phyloP scores from a whole-genome alignment of 2,329 filamentous ascomycete genomes.

The Lachnellula arida region DNA sequence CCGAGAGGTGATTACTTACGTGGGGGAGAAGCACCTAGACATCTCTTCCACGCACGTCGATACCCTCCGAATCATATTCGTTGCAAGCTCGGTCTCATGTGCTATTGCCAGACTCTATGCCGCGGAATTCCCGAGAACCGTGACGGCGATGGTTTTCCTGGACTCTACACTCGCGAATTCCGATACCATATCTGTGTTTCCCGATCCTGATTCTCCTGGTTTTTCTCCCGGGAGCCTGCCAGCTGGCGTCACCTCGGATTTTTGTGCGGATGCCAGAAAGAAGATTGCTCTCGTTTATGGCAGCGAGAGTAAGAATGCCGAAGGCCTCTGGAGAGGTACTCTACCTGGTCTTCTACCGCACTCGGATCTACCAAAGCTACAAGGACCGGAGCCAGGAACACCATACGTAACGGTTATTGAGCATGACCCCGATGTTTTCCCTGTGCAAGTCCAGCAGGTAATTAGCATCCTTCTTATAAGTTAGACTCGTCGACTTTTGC shows the following conservation, averaged over 20 bases:
- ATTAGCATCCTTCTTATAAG: neutral
- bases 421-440: neutral
- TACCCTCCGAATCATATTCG: constrained; percentile 16
- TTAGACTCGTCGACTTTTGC: neutral
- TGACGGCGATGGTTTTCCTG: constrained; percentile 25
- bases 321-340: constrained; percentile 23
- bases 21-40: constrained; percentile 6
- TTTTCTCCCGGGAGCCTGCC: neutral
- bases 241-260: neutral
- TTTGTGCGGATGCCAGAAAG: neutral
- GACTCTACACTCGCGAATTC: constrained; percentile 27
- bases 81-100: constrained; percentile 27
- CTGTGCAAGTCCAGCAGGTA: neutral
- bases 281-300: constrained; percentile 11
- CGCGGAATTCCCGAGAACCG: constrained; percentile 24
- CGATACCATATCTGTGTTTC: constrained; percentile 22
- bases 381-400: constrained; percentile 6
- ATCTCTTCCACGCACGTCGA: neutral
- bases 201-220: constrained; percentile 19
- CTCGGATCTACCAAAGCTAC: constrained; percentile 22
- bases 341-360: constrained; percentile 23
- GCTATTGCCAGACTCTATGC: constrained; percentile 29
- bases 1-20: constrained; percentile 16
- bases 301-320: constrained; percentile 13
- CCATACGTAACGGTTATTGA: constrained; percentile 6